Conservation (phyloP, 331 rosid genomes). For the Spiraea crenata region DNA sequence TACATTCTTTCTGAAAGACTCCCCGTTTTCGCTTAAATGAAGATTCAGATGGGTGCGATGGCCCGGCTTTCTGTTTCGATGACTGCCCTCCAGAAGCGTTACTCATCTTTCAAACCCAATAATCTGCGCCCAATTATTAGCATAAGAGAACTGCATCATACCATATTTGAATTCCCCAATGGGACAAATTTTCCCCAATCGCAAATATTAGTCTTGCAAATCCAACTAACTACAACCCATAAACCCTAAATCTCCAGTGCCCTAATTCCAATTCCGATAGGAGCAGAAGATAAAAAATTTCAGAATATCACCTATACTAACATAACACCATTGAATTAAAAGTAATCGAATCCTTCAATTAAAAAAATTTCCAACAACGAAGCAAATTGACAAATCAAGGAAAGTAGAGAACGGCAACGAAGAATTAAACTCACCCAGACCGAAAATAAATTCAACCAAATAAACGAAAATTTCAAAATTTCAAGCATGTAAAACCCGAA, state of each 20-base stretch:
- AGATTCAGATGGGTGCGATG: constrained; percentile 77
- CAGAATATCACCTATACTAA: no score
- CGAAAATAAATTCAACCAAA: background rate
- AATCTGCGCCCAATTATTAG: constrained; percentile 2
- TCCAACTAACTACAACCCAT: no score
- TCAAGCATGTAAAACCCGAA: background rate
- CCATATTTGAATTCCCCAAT: background rate
- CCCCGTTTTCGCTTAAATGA: constrained; percentile 82
- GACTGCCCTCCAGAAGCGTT: constrained; percentile 53
- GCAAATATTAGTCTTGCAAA: no score
- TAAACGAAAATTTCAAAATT: background rate
- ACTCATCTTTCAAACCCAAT: constrained; percentile 42
- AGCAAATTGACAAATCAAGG: background rate
- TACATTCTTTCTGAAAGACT: constrained; percentile 86
- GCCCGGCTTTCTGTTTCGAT: constrained; percentile 62
- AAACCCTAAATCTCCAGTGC: no score
- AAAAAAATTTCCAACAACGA: background rate
- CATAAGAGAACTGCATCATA: background rate
- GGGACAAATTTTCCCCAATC: background rate
- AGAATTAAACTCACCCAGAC: background rate
- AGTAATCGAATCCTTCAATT: no score
- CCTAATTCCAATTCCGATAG: no score
- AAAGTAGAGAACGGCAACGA: background rate
- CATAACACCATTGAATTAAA: no score
- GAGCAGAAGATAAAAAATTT: no score